Conservation (phyloP, 805 yeast genomes). For the Wickerhamomyces kurtzmanii region DNA sequence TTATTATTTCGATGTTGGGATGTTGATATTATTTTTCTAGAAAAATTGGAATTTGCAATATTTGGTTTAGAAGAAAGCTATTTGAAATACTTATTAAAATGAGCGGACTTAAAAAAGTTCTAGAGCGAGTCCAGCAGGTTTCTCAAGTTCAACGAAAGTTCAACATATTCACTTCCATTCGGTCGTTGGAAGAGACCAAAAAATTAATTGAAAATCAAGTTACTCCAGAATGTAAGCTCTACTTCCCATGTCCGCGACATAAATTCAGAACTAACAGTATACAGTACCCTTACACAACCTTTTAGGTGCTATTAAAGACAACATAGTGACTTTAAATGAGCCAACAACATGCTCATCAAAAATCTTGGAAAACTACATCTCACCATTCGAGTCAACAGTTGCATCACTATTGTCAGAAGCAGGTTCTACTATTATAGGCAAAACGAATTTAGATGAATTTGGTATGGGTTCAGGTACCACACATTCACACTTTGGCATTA, state of each 20-base stretch:
- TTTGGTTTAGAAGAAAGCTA: too few species aligned
- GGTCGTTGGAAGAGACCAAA: slow-evolving; percentile 11
- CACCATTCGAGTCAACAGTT: slow-evolving; percentile 82
- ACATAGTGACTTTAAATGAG: slow-evolving; percentile 53
- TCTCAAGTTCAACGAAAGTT: slow-evolving; percentile 17
- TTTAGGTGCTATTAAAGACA: slow-evolving; percentile 62
- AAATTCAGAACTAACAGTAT: too few species aligned
- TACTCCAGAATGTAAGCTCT: too few species aligned
- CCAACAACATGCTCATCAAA: slow-evolving; percentile 78
- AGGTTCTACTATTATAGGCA: slow-evolving; percentile 54
- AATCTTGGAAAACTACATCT: slow-evolving; percentile 44
- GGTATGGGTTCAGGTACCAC: slow-evolving; percentile 88
- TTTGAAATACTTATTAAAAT: neutral
- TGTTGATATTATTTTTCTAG: neutral
- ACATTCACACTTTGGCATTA: slow-evolving; percentile 46
- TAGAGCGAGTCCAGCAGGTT: slow-evolving; percentile 6
- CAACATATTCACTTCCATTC: slow-evolving; percentile 32
- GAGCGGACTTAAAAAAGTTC: slow-evolving; percentile 5
- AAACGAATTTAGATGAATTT: slow-evolving; percentile 91
- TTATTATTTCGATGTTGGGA: neutral
- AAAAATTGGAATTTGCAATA: neutral
- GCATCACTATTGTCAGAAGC: slow-evolving; percentile 37
- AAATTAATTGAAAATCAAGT: slow-evolving; percentile 3
- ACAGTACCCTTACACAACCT: slow-evolving; percentile 18
- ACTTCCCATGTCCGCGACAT: too few species aligned